Evolutionary conservation across 768 basidiomycete species (phyloP).

Genomic region (Macrocybe gigantea): DNA sequence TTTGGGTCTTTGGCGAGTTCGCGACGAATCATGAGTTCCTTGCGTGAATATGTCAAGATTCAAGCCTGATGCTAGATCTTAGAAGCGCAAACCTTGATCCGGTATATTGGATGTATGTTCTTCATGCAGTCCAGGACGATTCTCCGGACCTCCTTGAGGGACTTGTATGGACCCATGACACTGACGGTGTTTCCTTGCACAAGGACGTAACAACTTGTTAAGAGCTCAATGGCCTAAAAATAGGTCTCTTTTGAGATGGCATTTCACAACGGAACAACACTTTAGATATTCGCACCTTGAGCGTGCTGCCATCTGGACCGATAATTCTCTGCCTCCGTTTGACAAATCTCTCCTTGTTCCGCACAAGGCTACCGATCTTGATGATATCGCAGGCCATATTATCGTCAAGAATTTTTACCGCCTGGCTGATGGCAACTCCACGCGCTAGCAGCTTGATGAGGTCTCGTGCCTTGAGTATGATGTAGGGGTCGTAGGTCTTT

Average conservation of each 20-base stretch:
- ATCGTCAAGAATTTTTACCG: conserved; percentile 87
- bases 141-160: conserved; percentile 90
- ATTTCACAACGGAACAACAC: background rate
- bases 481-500: conserved; percentile 95
- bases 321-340: conserved; percentile 95
- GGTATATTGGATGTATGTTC: conserved; percentile 98
- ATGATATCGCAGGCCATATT: conserved; percentile 93
- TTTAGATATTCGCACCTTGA: conserved; percentile 61
- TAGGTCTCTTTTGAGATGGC: background rate
- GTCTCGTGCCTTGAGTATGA: conserved; percentile 93
- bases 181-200: conserved; percentile 98
- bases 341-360: conserved; percentile 96
- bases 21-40: conserved; percentile 96
- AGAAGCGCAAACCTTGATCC: conserved; percentile 71
- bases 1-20: conserved; percentile 98
- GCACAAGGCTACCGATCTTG: conserved; percentile 90
- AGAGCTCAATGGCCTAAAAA: conserved; percentile 85
- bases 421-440: conserved; percentile 81
- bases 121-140: conserved; percentile 99
- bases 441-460: conserved; percentile 93
- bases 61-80: background rate
- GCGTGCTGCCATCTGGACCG: conserved; percentile 93
- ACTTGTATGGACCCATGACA: conserved; percentile 95
- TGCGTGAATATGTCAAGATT: conserved; percentile 20
- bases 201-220: conserved; percentile 95